Base-by-base conservation (phyloP, 371 early-diverging fungal genomes). In the Sanchytrium tribonematis region DNA sequence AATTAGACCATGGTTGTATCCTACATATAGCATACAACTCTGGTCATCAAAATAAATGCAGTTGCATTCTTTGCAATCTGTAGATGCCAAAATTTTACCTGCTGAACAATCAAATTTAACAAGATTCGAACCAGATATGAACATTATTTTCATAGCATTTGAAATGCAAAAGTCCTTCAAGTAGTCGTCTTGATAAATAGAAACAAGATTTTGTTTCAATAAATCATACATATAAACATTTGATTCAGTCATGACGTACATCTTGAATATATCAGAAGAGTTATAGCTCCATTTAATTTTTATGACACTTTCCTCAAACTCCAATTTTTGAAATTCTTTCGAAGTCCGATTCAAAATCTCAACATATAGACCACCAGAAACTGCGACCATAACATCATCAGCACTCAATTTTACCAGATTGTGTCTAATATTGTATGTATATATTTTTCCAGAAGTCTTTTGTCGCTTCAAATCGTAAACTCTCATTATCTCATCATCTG, bases 31-130 rank as follows among this genome's bases (percentile, higher is more conserved):
- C 5, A 48, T 12, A 48, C 48, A 48, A 22, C 12, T 12, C 48
- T 48, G 12, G 48, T 48, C 48, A 48, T 48, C 48, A 48, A 48
- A 48, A 48, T 48, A 48, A 48, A 48, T 48, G 48, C 48, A 48
- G 22, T 48, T 48, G 48, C 12, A 5, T 12, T 48, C 48, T 12
- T 48, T 48, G 12, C 22, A 22, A 22, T 5, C 22, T 12, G 12
- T 12, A 5, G 48, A 48, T 12, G 48, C 48, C 22, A 48, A 22
- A 48, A 48, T 22, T 12, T 12, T 5, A 5, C 5, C 22, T 5
- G 5, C 22, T 22, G 5, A 22, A 22, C 48, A 48, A 48, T 48
- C 48, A 48, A 12, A 48, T 48, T 48, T 48, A 48, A 48, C 48
- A 48, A 48, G 5, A 12, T 48, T 22, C 5, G 48, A 48, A 5